Conservation (phyloP, 2,329 filamentous ascomycete genomes). For the Penicillium sp. region DNA sequence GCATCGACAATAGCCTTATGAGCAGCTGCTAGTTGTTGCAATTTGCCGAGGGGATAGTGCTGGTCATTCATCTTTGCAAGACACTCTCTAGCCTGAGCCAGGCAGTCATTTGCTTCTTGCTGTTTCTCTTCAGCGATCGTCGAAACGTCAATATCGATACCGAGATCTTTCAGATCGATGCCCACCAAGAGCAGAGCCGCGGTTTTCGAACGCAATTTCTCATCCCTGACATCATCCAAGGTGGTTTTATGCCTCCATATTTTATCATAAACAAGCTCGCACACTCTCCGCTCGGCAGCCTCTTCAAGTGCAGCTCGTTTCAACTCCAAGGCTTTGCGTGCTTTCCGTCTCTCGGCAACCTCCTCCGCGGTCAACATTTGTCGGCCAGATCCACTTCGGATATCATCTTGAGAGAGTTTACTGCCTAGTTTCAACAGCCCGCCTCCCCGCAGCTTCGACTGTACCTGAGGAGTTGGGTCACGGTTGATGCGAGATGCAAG, state of each 20-base stretch:
- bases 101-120: slow-evolving; percentile 71
- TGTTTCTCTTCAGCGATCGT: slow-evolving; percentile 62
- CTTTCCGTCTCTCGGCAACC: slow-evolving; percentile 76
- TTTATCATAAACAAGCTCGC: slow-evolving; percentile 81
- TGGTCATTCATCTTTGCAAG: slow-evolving; percentile 83
- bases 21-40: slow-evolving; percentile 82
- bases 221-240: slow-evolving; percentile 91
- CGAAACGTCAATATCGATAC: slow-evolving; percentile 68
- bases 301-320: slow-evolving; percentile 83
- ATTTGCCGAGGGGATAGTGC: slow-evolving; percentile 86
- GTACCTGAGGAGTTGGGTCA: slow-evolving; percentile 64
- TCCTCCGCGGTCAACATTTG: slow-evolving; percentile 93
- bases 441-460: slow-evolving; percentile 59
- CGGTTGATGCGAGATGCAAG: slow-evolving; percentile 76
- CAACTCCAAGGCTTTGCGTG: slow-evolving; percentile 75
- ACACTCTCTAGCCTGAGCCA: slow-evolving; percentile 72
- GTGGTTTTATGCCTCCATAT: slow-evolving; percentile 92
- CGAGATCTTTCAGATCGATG: slow-evolving; percentile 83
- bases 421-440: slow-evolving; percentile 58
- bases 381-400: slow-evolving; percentile 59
- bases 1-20: slow-evolving; percentile 96
- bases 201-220: slow-evolving; percentile 91
- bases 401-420: slow-evolving; percentile 45
- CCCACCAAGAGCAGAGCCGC: slow-evolving; percentile 89
- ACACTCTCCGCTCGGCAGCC: slow-evolving; percentile 83